Evolutionary conservation across 108 stramenopile species (phyloP), one percentile per base, ranked within the genome.

Genomic region (Fragilaria radians): DNA sequence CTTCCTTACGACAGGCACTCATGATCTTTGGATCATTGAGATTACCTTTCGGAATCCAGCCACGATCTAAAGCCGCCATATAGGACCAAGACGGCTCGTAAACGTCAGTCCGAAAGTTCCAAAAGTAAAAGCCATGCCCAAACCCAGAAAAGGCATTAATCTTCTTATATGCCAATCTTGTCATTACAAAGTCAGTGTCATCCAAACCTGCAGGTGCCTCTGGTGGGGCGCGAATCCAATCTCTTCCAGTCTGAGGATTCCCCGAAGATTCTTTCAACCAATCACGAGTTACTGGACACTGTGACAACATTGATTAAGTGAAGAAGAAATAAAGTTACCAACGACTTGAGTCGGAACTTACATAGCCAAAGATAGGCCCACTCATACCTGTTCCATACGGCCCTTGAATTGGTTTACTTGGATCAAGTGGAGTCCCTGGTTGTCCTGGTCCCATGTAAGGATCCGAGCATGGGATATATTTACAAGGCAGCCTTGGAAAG

Each of bases 21-120:
- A 66, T 49, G 52, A 91, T 80, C 23, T 57, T 51, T n/a, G 46
- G 48, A 19, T 76, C 76, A 32, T 82, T 81, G 54, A 87, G 51
- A 56, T 81, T 77, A 3, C 82, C 82, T 31, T 70, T 67, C 9
- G 90, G 80, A 60, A 91, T 88, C 90, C 86, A 88, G 25, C 90
- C 90, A 19, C 72, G 34, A 23, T 91, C 78, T 53, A 85, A 48
- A 1, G 88, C 92, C 27, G 60, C 31, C 76, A 88, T 78, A 56
- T 86, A 88, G n/a, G 82, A 82, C 93, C 93, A 94, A 24, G 73
- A 67, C 4, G 85, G 82, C 51, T 93, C 88, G 34, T 87, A 76
- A 18, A 95, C 52, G 63, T 96, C 95, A 0, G 92, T 96, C 31
- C 88, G 73, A 67, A 93, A 96, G 63, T 95, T 96, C 95, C 93